Conservation (phyloP, 257 asterid genomes). For the Solanum tacnaense region DNA sequence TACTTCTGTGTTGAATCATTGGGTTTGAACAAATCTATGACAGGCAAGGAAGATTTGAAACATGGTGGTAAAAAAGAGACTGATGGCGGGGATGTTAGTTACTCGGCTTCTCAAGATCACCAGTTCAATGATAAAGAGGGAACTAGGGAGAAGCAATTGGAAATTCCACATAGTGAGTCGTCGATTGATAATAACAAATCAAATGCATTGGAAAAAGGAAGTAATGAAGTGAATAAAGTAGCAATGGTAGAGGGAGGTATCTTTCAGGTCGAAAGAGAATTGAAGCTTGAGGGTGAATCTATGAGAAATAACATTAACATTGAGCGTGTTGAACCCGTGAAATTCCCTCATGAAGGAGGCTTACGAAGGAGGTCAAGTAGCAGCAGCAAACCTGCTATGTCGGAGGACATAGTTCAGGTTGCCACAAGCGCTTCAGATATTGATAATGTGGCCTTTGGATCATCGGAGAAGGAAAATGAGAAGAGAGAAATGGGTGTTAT, state of each 20-base stretch:
- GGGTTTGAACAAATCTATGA: conserved; percentile 20
- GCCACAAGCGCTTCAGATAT: neutral
- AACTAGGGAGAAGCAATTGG: conserved; percentile 10
- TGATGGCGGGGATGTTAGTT: conserved; percentile 15
- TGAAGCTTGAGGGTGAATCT: conserved; percentile 12
- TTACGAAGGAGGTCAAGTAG: conserved; percentile 21
- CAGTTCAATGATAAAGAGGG: conserved; percentile 16
- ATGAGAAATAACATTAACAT: neutral
- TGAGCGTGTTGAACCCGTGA: neutral
- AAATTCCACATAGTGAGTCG: neutral
- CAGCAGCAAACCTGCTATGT: conserved; percentile 3
- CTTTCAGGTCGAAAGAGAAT: conserved; percentile 13
- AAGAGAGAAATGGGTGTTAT: conserved; percentile 5
- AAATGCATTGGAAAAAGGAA: neutral
- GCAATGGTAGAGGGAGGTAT: neutral
- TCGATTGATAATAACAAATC: conserved; percentile 1
- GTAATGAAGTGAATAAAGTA: neutral
- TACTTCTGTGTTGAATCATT: conserved; percentile 3
- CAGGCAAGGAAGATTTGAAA: conserved; percentile 35
- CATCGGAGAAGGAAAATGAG: conserved; percentile 11
- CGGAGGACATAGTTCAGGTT: neutral
- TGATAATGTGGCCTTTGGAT: conserved; percentile 1
- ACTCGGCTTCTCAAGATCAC: conserved; percentile 12
- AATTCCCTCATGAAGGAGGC: conserved; percentile 12
- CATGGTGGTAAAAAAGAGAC: conserved; percentile 13